Base-by-base conservation (phyloP, 2,329 filamentous ascomycete species). In the Ophiostoma sp. region DNA sequence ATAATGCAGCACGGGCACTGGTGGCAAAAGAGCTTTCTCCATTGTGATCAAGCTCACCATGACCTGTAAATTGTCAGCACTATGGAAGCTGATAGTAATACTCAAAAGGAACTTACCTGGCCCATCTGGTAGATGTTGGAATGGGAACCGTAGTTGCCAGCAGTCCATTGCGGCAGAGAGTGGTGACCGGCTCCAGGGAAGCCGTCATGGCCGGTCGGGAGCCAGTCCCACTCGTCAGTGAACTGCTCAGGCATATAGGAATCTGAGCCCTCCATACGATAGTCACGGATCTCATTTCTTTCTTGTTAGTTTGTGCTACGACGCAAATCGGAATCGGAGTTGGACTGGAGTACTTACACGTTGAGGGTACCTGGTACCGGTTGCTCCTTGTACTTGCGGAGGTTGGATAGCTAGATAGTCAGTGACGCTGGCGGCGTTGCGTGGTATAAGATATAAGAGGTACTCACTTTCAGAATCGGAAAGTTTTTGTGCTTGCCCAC, bases 161-260 rank as follows among this genome's bases (percentile, higher is more conserved):
- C 64, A 1, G 68, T 69, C 66, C 66, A 68, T 11, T 65, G 27
- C 4, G 55, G 55, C 9, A 65, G 16, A 4, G 6, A n/a, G 5
- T 42, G 9, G 14, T 63, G 36, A 2, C 11, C 49, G 42, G 42
- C 42, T 3, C 41, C 38, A 3, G 16, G 6, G 27, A 12, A 42
- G n/a, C 60, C 60, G 40, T 3, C 5, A 16, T n/a, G n/a, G 8
- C 40, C 40, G 18, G 11, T 3, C 40, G 60, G 12, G 14, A 66
- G 64, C 18, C 66, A 68, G 42, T 70, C 70, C 70, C 70, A 71
- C 12, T 71, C 70, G 27, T 67, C 64, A 4, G 67, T 41, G 45
- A 69, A 70, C 67, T 70, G 67, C 36, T 71, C 70, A 55, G 60
- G 60, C 16, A 41, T 63, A n/a, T 68, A 36, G 3, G 14, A 8